Percentiles rank a stretch among this genome's conserved stretches.
Conservation (phyloP, 1,284 basidiomycete genomes). For the Moesziomyces parantarcticus region DNA sequence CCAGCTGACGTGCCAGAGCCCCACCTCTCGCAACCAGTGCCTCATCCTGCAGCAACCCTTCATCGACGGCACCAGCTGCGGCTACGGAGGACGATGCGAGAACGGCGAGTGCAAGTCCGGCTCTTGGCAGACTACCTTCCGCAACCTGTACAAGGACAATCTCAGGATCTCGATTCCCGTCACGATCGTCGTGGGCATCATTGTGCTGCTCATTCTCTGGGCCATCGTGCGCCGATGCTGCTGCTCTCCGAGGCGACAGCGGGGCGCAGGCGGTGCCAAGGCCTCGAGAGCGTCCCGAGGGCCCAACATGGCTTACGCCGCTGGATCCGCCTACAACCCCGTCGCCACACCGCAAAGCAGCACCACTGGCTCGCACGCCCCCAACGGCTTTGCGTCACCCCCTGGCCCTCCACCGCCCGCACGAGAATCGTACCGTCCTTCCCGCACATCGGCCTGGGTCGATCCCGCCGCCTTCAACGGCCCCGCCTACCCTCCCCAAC, state of each 20-base stretch:
- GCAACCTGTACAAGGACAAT: conserved; percentile 70
- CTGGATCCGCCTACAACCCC: conserved; percentile 19
- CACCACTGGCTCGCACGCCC: conserved; percentile 8
- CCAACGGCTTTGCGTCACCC: conserved; percentile 8
- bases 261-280: not conserved
- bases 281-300: conserved; percentile 1
- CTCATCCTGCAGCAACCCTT: conserved; percentile 80
- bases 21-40: conserved; percentile 73
- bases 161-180: conserved; percentile 60
- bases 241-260: conserved; percentile 11
- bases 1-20: conserved; percentile 83
- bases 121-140: conserved; percentile 75
- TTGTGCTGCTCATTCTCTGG: conserved; percentile 48
- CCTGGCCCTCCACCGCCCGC: conserved; percentile 9
- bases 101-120: conserved; percentile 77
- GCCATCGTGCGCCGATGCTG: conserved; percentile 45
- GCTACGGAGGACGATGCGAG: conserved; percentile 73
- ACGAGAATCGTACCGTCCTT: conserved; percentile 14
- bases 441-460: conserved; percentile 29
- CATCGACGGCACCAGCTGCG: conserved; percentile 86
- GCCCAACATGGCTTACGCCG: conserved; percentile 1
- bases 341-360: conserved; percentile 17
- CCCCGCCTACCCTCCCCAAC: not conserved
- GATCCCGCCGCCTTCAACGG: conserved; percentile 33
- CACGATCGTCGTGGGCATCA: conserved; percentile 53